Evolutionary conservation across 371 early-diverging fungal species (phyloP), one percentile per base, ranked within the genome.

Genomic region (Lichtheimia corymbifera): DNA sequence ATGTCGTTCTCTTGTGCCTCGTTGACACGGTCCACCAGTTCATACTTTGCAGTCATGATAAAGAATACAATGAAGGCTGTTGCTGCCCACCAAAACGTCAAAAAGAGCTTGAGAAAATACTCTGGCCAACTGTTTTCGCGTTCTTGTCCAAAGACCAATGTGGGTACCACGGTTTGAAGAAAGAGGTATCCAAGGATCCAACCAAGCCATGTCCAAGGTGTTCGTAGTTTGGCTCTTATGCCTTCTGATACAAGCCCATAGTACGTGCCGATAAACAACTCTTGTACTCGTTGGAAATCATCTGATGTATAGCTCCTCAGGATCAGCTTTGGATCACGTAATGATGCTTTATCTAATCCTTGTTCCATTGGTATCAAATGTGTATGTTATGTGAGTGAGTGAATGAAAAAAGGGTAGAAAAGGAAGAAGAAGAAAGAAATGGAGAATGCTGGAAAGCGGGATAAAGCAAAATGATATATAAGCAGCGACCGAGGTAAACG

Each of bases 191-290:
- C 65, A 40, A 41, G 63, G 45, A 80, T 63, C 72, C 72, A 75
- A 3, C 63, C 27, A 4, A 67, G 25, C 78, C 76, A 77, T 2
- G 72, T 65, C 6, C 58, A 14, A 7, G 75, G 74, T 7, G 73
- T 54, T 67, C 67, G 55, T 9, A 77, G 22, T 40, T 77, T 77
- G 20, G 59, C 65, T 49, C 70, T 62, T 11, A 80, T 74, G 18
- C 74, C 76, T 59, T 77, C 72, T 12, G 74, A 74, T 2, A 80
- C 74, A n/a, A 77, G 67, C 2, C 66, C 68, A 58, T 72, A 70
- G 42, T 72, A 66, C 2, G 76, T 71, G 41, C 60, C 64, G 30
- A 64, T 60, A 43, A 65, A 74, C 2, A 78, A 27, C 25, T 54
- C 62, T 56, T 74, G 66, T 3, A 78, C 74, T 44, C 71, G 58